A percentile compares a stretch with the other conserved stretches of the same genome.
These are phyloP conservation scores for Erysimum pusillum DNA, from an alignment of 441 rosid species.

Conservation along the genomic window DNA sequence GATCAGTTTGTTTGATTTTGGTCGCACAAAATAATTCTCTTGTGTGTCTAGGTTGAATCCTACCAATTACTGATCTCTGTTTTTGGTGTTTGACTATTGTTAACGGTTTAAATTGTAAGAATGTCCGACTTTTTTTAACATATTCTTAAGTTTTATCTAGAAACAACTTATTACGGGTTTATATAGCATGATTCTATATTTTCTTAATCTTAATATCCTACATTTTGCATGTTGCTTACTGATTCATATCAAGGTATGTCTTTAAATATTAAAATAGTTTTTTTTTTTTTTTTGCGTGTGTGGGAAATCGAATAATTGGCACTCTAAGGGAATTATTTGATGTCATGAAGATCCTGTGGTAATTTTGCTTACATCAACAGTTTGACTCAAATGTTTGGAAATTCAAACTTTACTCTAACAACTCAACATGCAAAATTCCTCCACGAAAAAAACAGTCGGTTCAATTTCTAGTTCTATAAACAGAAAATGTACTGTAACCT, in stretches of 20 bases:
- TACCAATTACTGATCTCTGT: neutral
- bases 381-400: slow-evolving; percentile 40
- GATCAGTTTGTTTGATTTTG: slow-evolving; percentile 5
- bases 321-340: neutral
- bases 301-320: slow-evolving; percentile 12
- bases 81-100: neutral
- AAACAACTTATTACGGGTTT: no score
- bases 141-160: no score
- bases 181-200: no score
- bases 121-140: no score
- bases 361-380: slow-evolving; percentile 37
- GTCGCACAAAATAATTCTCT: neutral
- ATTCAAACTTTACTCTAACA: slow-evolving; percentile 37
- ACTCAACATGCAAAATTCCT: slow-evolving; percentile 38
- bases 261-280: neutral
- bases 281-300: neutral
- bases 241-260: neutral
- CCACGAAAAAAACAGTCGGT: slow-evolving; percentile 7
- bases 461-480: slow-evolving; percentile 32
- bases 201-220: no score
- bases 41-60: neutral
- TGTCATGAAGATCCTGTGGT: slow-evolving; percentile 32
- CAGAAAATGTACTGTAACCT: slow-evolving; percentile 38
- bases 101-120: neutral
- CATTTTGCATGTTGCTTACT: no score